Base-by-base conservation (phyloP, 2,329 filamentous ascomycete genomes). In the Aspergillus sp. region DNA sequence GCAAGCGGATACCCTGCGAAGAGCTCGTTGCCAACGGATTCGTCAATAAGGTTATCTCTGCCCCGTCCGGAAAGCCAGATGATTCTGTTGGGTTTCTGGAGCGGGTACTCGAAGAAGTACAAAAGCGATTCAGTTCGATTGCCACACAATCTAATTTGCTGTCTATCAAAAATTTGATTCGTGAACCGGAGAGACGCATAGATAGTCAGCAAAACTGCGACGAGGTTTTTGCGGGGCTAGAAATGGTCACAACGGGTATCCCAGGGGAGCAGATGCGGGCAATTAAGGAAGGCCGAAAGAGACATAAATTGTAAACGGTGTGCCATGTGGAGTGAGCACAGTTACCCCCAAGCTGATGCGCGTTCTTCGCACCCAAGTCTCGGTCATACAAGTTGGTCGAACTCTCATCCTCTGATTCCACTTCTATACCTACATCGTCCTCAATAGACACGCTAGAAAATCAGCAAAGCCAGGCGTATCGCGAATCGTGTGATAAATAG, bases 221-320 rank as follows among this genome's bases (percentile, higher is more conserved):
- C 36, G 94, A 98, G 83, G 91, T 95, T 1, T 93, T 96, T 81
- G 89, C 86, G 2, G 94, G 93, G 0, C 74, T 98, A 71, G 88
- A 93, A 63, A 82, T 92, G 61, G 96, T 98, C 71, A 75, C 90
- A 66, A 85, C 79, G 62, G 92, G 92, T 0, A 82, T 92, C 44
- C 95, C 95, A 19, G 92, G 97, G 81, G 84, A 89, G 75, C 91
- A 98, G 81, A 98, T 98, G 73, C 80, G 83, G 70, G 93, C 90
- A 82, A 80, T 98, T 72, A 91, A 92, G 1, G 87, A 83, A 63
- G 92, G 94, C 8, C 86, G 94, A 83, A 98, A 97, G 86, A 91
- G 88, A 74, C 95, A 99, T 80, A 98, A 98, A 81, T 79, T 98
- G 74, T 96, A 81, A 68, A 25, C 39, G 21, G 8, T 10, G 3